These are phyloP conservation scores for Hippophae rhamnoides DNA, from an alignment of 306 rosid genomes.

Conservation along the genomic window DNA sequence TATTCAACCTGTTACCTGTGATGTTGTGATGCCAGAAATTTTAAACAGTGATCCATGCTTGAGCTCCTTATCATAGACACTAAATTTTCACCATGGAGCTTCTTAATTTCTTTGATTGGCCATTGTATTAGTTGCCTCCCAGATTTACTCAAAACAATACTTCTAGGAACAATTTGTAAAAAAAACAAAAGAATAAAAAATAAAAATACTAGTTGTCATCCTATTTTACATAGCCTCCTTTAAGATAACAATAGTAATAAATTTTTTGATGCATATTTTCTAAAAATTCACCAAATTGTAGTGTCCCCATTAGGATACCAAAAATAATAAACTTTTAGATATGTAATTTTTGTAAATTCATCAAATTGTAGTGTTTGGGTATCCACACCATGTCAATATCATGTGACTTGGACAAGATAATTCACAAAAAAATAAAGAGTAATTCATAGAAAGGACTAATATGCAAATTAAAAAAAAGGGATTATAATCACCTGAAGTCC, in stretches of 20 bases:
- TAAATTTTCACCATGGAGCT: conserved; percentile 33
- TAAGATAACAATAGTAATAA: background rate
- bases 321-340: no score
- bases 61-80: conserved; percentile 25
- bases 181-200: background rate
- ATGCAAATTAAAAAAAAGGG: background rate
- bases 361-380: no score
- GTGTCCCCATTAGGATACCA: no score
- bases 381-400: no score
- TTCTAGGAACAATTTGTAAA: conserved; percentile 62
- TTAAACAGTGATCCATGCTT: conserved; percentile 35
- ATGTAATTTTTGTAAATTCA: no score
- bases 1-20: conserved; percentile 29
- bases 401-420: no score
- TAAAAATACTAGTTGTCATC: background rate
- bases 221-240: no score
- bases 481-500: conserved; percentile 56
- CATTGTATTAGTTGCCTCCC: conserved; percentile 71
- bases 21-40: conserved; percentile 42
- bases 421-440: no score
- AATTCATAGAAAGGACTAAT: no score
- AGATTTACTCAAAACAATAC: conserved; percentile 46
- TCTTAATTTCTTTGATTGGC: conserved; percentile 56
- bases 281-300: no score
- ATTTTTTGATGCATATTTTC: no score